Percentiles rank a stretch among this genome's conserved stretches.
Conservation (phyloP, 139 green algal genomes). For the Pedinophyceae sp. region DNA sequence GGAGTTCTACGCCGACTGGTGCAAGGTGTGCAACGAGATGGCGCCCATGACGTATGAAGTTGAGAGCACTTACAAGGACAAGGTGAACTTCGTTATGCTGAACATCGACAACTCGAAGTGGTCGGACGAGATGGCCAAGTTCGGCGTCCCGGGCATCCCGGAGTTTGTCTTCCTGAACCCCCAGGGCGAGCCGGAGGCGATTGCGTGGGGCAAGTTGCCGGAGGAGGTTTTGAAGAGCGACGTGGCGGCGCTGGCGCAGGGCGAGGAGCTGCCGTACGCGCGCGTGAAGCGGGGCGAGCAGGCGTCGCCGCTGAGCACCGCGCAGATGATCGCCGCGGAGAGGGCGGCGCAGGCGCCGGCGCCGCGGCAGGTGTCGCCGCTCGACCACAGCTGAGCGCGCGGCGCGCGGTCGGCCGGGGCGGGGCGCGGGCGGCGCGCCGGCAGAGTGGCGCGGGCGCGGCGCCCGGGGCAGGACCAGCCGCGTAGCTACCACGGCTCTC, state of each 20-base stretch:
- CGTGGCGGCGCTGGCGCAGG: constrained; percentile 27
- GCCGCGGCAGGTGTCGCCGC: too few species aligned
- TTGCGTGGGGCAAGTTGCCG: constrained; percentile 66
- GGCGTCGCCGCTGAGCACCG: too few species aligned
- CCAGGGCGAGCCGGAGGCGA: constrained; percentile 40
- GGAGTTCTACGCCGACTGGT: constrained; percentile 96
- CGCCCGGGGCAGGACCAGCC: too few species aligned
- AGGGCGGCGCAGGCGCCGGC: too few species aligned
- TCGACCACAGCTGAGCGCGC: too few species aligned
- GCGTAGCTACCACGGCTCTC: too few species aligned
- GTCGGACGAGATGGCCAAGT: constrained; percentile 53
- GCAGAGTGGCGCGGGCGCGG: too few species aligned
- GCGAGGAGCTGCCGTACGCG: constrained; percentile 25
- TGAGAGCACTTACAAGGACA: constrained; percentile 48
- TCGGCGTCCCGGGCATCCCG: constrained; percentile 77
- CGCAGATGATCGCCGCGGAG: too few species aligned
- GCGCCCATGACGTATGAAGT: constrained; percentile 44
- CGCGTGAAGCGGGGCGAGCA: too few species aligned
- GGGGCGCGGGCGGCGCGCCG: too few species aligned
- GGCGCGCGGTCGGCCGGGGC: too few species aligned
- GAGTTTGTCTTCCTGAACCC: constrained; percentile 86
- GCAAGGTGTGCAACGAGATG: constrained; percentile 65
- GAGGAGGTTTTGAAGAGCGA: constrained; percentile 49
- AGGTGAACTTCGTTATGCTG: constrained; percentile 94
- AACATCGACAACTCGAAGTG: constrained; percentile 97